phyloP scores from a whole-genome alignment of 148 eudicot species.

The Spergularia bocconei region DNA sequence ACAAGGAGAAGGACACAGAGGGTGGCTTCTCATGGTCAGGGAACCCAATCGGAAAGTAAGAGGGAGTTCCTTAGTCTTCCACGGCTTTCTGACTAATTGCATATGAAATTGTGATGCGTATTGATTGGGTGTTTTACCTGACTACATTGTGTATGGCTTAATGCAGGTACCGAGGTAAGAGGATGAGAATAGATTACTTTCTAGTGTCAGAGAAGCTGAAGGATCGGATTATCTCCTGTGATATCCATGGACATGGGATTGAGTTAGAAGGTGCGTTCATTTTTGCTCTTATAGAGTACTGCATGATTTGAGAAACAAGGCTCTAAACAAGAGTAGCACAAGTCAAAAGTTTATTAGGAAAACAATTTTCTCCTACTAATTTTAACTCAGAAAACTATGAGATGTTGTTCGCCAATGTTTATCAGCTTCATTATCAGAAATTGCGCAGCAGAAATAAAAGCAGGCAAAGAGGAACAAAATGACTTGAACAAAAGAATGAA shows the following conservation, averaged over 20 bases:
- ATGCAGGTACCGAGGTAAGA: conserved; percentile 91
- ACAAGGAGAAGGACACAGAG: conserved; percentile 84
- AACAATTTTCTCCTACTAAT: too few species aligned
- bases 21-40: conserved; percentile 98
- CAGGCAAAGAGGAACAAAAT: not conserved
- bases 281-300: conserved; percentile 1
- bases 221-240: conserved; percentile 69
- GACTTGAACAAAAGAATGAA: not conserved
- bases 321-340: not conserved
- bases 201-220: conserved; percentile 63
- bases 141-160: not conserved
- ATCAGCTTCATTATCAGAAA: too few species aligned
- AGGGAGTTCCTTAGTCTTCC: not conserved
- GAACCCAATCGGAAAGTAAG: conserved; percentile 91
- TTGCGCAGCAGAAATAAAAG: not conserved
- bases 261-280: conserved; percentile 66
- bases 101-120: not conserved
- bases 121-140: not conserved
- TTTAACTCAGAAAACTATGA: too few species aligned
- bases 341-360: too few species aligned
- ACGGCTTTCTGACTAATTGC: not conserved
- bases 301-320: not conserved
- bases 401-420: too few species aligned
- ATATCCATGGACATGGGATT: conserved; percentile 85
- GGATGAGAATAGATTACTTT: conserved; percentile 96